Base-by-base conservation (phyloP, 2,329 filamentous ascomycete species). In the Shiraia sp. region DNA sequence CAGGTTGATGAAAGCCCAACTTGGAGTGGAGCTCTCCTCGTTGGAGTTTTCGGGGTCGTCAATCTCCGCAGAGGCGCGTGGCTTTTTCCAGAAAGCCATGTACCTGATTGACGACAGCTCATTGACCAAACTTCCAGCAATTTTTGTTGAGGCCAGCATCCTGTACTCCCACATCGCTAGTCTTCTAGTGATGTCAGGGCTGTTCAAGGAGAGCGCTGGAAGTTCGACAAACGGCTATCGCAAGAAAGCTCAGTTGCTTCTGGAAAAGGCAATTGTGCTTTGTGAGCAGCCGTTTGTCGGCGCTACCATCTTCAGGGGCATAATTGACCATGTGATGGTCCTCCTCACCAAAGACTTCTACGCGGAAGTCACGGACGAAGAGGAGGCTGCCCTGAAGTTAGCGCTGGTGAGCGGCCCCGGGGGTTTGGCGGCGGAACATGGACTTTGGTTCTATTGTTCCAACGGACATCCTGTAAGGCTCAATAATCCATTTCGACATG, bases 361-460 rank as follows among this genome's bases (percentile, higher is more conserved):
- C 38, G 66, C 73, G 19, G 46, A 61, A 1, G 66, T 76, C 1
- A 73, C 72, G 0, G 42, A 60, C 0, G 69, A 74, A 12, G 75
- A 78, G 49, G 31, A 76, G 6, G 59, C 57, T 0, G 68, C 71
- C 2, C 74, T 79, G 44, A 75, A 76, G 32, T 37, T 49, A 1
- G 75, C 76, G 1, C 79, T 80, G 75, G 64, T 74, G 3, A 66
- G 51, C 1, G 76, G 76, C 6, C 48, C 59, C 0, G 25, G 43
- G 1, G 73, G 72, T 0, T 73, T 75, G 13, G 58, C 63, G 0
- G 72, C 67, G 0, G 66, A 73, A 32, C 68, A 69, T 0, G 82
- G 83, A 0, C 80, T 84, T 49, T 86, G 82, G 82, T 86, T 85
- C 59, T 72, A 66, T 1, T 85, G 80, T 47, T 62, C 49, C 16